phyloP scores from a whole-genome alignment of 2,329 filamentous ascomycete genomes.

The Remersonia thermophila region DNA sequence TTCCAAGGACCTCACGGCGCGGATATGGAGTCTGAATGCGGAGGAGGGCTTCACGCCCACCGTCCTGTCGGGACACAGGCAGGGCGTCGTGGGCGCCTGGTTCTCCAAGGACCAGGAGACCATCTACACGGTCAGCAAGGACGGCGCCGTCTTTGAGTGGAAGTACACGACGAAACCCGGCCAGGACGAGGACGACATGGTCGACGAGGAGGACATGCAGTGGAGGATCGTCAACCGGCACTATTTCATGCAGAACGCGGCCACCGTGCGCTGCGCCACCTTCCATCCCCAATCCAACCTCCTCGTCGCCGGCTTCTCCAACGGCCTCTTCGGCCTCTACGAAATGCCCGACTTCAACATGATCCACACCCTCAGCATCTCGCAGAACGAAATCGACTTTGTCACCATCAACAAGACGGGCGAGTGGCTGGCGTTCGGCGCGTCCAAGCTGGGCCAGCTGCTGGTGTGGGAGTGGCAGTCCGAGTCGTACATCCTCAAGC shows the following conservation, averaged over 20 bases:
- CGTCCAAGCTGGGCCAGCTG: conserved; percentile 89
- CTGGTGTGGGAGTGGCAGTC: conserved; percentile 99
- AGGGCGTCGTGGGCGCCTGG: conserved; percentile 87
- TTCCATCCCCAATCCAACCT: conserved; percentile 80
- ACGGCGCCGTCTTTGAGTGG: conserved; percentile 94
- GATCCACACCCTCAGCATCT: conserved; percentile 87
- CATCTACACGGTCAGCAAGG: conserved; percentile 92
- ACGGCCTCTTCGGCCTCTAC: conserved; percentile 85
- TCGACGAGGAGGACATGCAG: conserved; percentile 53
- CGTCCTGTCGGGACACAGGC: conserved; percentile 79
- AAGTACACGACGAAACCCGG: conserved; percentile 57
- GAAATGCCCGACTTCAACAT: conserved; percentile 93
- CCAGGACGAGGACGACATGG: conserved; percentile 47
- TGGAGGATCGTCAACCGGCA: conserved; percentile 89
- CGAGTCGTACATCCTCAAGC: conserved; percentile 95
- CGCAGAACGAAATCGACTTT: conserved; percentile 90
- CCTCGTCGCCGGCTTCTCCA: conserved; percentile 94
- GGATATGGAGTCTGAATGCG: conserved; percentile 85
- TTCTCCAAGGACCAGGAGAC: conserved; percentile 90
- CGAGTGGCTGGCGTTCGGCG: conserved; percentile 95
- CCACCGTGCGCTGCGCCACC: conserved; percentile 77
- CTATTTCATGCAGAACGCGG: conserved; percentile 86
- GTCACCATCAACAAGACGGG: conserved; percentile 89
- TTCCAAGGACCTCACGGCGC: conserved; percentile 81
- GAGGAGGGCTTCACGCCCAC: conserved; percentile 86